Conservation (phyloP, 495 filamentous ascomycete species). For the Niebla homalea region DNA sequence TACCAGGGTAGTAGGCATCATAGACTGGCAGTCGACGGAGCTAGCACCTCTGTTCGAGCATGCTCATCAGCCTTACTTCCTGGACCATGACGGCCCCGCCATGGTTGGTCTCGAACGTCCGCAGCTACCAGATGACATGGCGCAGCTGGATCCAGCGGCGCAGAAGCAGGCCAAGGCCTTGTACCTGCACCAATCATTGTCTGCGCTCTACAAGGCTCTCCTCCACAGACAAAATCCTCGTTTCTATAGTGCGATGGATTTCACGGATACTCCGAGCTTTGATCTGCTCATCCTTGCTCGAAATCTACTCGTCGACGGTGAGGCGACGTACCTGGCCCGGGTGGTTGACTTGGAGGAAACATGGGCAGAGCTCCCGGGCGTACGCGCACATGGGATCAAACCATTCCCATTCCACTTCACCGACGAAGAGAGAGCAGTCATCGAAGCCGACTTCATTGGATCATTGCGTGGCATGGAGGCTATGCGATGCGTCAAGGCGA, state of each 20-base stretch:
- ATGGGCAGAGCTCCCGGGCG: slow-evolving; percentile 21
- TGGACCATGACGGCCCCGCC: slow-evolving; percentile 23
- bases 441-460: slow-evolving; percentile 21
- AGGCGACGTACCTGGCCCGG: slow-evolving; percentile 25
- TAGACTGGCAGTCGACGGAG: slow-evolving; percentile 26
- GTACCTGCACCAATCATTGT: too few species aligned
- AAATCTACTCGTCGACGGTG: slow-evolving; percentile 15
- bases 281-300: too few species aligned
- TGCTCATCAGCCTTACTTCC: slow-evolving; percentile 16
- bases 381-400: slow-evolving; percentile 13
- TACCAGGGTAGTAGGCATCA: slow-evolving; percentile 21
- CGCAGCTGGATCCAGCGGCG: slow-evolving; percentile 7
- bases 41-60: slow-evolving; percentile 22
- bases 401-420: slow-evolving; percentile 25
- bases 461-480: slow-evolving; percentile 26
- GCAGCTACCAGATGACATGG: slow-evolving; percentile 13
- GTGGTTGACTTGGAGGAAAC: slow-evolving; percentile 20
- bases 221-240: background rate
- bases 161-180: too few species aligned
- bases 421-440: slow-evolving; percentile 18
- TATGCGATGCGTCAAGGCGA: slow-evolving; percentile 21
- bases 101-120: slow-evolving; percentile 21
- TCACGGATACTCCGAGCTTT: too few species aligned
- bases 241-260: background rate
- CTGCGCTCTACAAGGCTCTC: background rate